Conservation (phyloP, 495 filamentous ascomycete species). For the Immersiella caudata region DNA sequence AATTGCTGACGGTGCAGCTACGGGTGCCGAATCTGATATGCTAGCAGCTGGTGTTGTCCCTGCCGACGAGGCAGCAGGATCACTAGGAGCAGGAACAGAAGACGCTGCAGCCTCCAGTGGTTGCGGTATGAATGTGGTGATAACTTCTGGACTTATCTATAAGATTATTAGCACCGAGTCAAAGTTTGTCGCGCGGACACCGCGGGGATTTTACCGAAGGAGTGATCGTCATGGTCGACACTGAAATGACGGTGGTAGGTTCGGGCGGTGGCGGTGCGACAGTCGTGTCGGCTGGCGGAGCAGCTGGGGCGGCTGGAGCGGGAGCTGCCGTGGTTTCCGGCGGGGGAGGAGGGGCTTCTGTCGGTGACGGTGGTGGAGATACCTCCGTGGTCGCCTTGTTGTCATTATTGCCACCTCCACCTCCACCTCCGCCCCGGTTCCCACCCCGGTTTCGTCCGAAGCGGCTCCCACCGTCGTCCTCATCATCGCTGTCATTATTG, state of each 20-base stretch:
- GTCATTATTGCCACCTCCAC: constrained; percentile 1
- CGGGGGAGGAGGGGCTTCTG: not conserved
- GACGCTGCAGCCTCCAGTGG: not conserved
- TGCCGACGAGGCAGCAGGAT: not conserved
- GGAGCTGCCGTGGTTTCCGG: not conserved
- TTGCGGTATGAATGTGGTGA: constrained; percentile 12
- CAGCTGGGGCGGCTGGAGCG: too few species aligned
- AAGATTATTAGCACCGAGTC: not conserved
- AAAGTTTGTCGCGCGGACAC: not conserved
- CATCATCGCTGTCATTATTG: constrained; percentile 10
- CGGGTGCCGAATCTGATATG: not conserved
- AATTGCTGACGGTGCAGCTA: not conserved
- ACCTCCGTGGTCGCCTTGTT: not conserved
- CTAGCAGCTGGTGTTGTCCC: not conserved
- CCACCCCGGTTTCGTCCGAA: not conserved
- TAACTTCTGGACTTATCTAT: not conserved
- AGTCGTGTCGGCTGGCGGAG: not conserved
- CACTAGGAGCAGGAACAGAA: not conserved
- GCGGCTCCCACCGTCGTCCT: not conserved
- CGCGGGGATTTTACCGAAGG: constrained; percentile 4
- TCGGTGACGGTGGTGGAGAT: constrained; percentile 1
- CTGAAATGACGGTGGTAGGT: constrained; percentile 10
- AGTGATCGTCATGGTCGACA: constrained; percentile 21
- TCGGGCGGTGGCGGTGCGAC: not conserved
- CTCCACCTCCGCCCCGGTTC: constrained; percentile 8